These are phyloP conservation scores for Physcia stellaris DNA, from an alignment of 495 filamentous ascomycete species.

Conservation along the genomic window DNA sequence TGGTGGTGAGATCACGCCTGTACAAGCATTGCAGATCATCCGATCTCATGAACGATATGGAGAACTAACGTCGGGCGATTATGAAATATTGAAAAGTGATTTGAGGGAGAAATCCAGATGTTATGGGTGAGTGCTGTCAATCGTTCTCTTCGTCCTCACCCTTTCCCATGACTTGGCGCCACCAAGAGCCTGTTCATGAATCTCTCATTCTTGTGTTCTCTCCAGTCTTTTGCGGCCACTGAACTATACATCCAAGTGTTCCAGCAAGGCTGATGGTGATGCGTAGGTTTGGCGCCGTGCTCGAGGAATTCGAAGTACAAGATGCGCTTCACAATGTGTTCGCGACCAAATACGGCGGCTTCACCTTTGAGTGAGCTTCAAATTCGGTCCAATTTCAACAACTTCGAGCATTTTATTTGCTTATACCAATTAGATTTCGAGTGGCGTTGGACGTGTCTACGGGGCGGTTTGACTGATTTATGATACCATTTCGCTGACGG, in stretches of 20 bases:
- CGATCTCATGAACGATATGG: conserved; percentile 53
- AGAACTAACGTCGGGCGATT: conserved; percentile 52
- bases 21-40: conserved; percentile 85
- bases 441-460: too few species aligned
- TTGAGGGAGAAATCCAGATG: conserved; percentile 73
- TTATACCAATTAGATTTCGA: too few species aligned
- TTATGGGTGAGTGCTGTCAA: conserved; percentile 57
- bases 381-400: too few species aligned
- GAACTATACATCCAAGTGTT: neutral
- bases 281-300: conserved; percentile 61
- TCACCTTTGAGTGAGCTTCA: too few species aligned
- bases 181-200: too few species aligned
- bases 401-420: too few species aligned
- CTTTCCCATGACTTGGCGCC: too few species aligned
- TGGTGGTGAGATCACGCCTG: conserved; percentile 90
- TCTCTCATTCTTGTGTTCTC: too few species aligned
- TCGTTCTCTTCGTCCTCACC: neutral
- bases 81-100: conserved; percentile 57
- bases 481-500: too few species aligned
- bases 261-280: conserved; percentile 3
- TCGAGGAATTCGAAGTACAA: conserved; percentile 84
- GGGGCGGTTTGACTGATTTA: too few species aligned
- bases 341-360: conserved; percentile 42
- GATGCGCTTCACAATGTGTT: conserved; percentile 71
- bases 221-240: too few species aligned